A percentile compares a stretch with the other conserved stretches of the same genome.
Evolutionary conservation across 176 grass and related monocot genomes (phyloP).

Genomic region (Aegilops bicornis): DNA sequence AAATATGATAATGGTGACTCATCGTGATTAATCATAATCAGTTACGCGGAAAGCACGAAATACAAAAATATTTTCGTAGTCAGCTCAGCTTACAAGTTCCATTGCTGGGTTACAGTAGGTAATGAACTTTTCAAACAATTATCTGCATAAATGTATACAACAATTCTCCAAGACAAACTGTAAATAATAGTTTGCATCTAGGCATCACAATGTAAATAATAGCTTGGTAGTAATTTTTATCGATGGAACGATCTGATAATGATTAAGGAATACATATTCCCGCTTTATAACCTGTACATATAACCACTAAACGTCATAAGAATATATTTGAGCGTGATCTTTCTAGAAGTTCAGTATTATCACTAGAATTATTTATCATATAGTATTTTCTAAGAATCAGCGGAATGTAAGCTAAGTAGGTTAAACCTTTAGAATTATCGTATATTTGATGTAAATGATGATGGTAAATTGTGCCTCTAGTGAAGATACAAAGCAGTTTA

Average conservation of each 20-base stretch:
- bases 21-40: neutral
- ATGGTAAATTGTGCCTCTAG: neutral
- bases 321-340: neutral
- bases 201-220: neutral
- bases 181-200: constrained; percentile 6
- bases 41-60: neutral
- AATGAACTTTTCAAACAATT: neutral
- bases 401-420: neutral
- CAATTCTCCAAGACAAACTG: neutral
- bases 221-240: neutral
- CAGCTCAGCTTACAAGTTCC: neutral
- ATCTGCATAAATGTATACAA: neutral
- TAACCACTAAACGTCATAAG: neutral
- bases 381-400: neutral
- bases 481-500: constrained; percentile 21
- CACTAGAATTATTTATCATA: neutral
- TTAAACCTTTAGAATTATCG: neutral
- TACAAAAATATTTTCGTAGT: neutral
- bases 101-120: neutral
- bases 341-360: neutral
- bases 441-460: constrained; percentile 8
- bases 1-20: neutral
- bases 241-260: neutral
- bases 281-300: neutral
- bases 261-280: neutral